phyloP scores from a whole-genome alignment of 306 rosid species.

The Trifolium dubium region DNA sequence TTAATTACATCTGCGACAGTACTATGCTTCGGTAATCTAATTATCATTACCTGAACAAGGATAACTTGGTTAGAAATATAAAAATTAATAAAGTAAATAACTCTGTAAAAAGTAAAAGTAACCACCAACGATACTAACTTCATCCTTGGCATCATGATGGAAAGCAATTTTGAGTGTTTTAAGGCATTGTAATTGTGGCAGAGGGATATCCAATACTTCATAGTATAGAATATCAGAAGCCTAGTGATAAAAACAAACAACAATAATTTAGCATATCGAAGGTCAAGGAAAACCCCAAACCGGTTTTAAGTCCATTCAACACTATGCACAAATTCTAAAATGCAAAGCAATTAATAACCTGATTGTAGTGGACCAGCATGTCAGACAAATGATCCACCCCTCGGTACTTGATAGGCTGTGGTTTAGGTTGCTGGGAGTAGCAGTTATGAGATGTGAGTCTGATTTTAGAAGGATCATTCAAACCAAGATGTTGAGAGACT shows the following conservation, averaged over 20 bases:
- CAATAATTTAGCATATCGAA: constrained; percentile 7
- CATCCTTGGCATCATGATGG: constrained; percentile 81
- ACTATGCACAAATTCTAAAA: neutral
- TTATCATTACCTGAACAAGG: constrained; percentile 67
- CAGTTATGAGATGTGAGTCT: constrained; percentile 85
- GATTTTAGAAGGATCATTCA: constrained; percentile 76
- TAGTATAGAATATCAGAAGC: constrained; percentile 76
- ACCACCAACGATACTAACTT: constrained; percentile 50
- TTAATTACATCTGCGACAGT: constrained; percentile 76
- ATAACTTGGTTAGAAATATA: constrained; percentile 10
- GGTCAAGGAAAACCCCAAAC: neutral
- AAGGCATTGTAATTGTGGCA: constrained; percentile 78
- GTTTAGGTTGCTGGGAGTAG: constrained; percentile 50
- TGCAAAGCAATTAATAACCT: constrained; percentile 49
- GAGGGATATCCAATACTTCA: constrained; percentile 85
- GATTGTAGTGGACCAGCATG: constrained; percentile 83
- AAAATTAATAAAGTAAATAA: neutral
- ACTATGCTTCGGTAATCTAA: constrained; percentile 80
- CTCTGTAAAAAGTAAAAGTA: neutral
- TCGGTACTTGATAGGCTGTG: constrained; percentile 43
- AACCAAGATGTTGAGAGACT: constrained; percentile 62
- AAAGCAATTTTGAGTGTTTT: constrained; percentile 79
- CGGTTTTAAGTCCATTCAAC: neutral
- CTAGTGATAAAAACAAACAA: constrained; percentile 36
- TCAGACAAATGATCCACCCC: constrained; percentile 79